Evolutionary conservation across 495 filamentous ascomycete species (phyloP), one percentile per base, ranked within the genome.

Genomic region (Penicillium dipodomyicola): DNA sequence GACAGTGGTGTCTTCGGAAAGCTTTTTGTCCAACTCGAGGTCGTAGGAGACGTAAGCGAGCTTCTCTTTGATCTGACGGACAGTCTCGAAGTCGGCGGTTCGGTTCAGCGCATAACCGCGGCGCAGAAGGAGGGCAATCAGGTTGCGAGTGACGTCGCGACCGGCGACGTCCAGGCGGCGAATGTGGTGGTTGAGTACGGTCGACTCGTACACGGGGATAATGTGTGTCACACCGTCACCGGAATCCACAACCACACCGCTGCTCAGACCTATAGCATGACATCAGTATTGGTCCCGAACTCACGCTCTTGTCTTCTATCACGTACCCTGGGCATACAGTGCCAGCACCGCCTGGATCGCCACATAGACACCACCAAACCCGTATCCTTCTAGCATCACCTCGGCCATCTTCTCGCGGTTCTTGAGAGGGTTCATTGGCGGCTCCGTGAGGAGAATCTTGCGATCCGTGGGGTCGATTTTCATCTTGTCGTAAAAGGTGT

Each of bases 41-140:
- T 99, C 95, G 78, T 97, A 99, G 4, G 92, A 96, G 56, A 99
- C 92, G 74, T 99, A 99, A 80, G 93, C 97, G 33, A 99, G 87
- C 84, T 97, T 97, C 80, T 99, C 94, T 78, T 99, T 99, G 76
- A 99, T 97, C 72, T 96, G 93, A 43, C 94, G 91, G 40, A 97
- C 94, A 27, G 94, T 99, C 77, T 99, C 94, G 72, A 99, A 99
- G 71, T 99, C 94, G 67, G 94, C 94, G 9, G 94, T 99, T 65
- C 94, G 84, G 84, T 99, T 99, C 48, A 99, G 82, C 20, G 94
- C 94, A 73, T 99, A 99, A 11, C 94, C 94, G 56, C 95, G 84
- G 62, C 94, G 91, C 54, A 97, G 86, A 25, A 99, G 89, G 30
- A 99, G 86, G 42, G 90, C 87, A 68, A 99, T 99, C 52, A 99